Conservation (phyloP, 225 moss, liverwort and hornwort species). For the Anthoceros angustus region DNA sequence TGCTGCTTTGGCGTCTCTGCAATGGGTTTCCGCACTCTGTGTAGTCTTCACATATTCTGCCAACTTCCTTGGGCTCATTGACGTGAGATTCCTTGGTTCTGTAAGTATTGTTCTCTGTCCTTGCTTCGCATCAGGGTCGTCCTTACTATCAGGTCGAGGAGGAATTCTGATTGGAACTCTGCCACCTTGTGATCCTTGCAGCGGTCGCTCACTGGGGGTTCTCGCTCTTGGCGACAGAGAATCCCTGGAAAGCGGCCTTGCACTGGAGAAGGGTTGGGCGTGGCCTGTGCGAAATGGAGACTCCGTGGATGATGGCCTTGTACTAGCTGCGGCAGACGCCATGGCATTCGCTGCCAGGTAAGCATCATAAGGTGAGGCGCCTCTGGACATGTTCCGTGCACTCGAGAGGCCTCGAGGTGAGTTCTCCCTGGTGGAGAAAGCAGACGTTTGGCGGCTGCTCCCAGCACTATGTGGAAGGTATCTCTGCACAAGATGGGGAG, state of each 20-base stretch:
- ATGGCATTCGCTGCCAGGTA: slow-evolving; percentile 2
- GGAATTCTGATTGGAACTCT: background rate
- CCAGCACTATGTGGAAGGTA: background rate
- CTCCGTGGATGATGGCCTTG: background rate
- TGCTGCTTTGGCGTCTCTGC: too few relatives aligned
- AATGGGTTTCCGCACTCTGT: too few relatives aligned
- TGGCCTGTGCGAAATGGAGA: background rate
- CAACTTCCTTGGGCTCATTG: too few relatives aligned
- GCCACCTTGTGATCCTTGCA: background rate
- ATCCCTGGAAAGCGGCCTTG: background rate
- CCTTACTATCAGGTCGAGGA: background rate
- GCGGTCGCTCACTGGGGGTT: background rate
- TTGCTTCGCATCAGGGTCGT: background rate
- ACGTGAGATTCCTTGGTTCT: too few relatives aligned
- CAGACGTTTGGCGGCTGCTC: background rate
- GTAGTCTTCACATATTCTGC: too few relatives aligned
- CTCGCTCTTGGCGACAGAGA: background rate
- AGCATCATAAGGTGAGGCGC: background rate
- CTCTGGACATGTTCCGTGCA: background rate
- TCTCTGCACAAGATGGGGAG: background rate
- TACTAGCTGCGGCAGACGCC: background rate
- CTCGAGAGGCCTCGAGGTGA: background rate
- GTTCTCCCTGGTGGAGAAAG: background rate
- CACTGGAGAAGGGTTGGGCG: background rate
- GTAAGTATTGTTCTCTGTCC: too few relatives aligned